phyloP scores from a whole-genome alignment of 257 asterid genomes.

The Solanum sparsipilum region DNA sequence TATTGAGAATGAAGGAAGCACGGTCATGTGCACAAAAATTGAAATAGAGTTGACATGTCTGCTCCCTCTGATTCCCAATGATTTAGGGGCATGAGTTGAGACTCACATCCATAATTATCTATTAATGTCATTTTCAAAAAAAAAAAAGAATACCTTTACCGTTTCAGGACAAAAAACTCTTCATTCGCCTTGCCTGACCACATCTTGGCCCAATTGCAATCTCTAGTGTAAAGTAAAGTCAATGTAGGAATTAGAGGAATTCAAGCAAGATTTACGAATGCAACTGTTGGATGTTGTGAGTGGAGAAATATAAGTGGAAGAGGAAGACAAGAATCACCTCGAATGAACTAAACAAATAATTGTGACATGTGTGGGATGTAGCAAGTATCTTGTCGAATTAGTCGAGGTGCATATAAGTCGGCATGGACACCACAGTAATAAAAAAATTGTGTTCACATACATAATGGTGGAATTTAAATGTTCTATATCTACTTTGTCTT shows the following conservation, averaged over 20 bases:
- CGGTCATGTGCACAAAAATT: neutral
- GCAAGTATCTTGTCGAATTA: neutral
- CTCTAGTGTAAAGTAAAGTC: neutral
- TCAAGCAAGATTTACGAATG: neutral
- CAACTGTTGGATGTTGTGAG: neutral
- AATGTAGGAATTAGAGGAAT: neutral
- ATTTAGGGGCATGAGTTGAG: neutral
- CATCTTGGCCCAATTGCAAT: neutral
- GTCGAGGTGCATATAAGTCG: neutral
- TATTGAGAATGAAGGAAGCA: neutral
- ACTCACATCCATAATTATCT: neutral
- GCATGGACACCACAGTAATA: neutral
- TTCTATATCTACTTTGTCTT: neutral
- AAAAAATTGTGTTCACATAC: neutral
- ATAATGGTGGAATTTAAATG: neutral
- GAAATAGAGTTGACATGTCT: neutral
- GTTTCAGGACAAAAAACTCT: neutral
- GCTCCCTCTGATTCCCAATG: neutral
- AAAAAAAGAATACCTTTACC: neutral
- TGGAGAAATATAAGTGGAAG: neutral
- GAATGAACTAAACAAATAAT: neutral
- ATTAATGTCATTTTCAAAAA: neutral
- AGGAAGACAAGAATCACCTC: neutral
- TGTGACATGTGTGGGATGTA: neutral
- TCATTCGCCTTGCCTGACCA: neutral